These are phyloP conservation scores for Santalum album DNA, from an alignment of 164 flowering plant species.

Conservation along the genomic window DNA sequence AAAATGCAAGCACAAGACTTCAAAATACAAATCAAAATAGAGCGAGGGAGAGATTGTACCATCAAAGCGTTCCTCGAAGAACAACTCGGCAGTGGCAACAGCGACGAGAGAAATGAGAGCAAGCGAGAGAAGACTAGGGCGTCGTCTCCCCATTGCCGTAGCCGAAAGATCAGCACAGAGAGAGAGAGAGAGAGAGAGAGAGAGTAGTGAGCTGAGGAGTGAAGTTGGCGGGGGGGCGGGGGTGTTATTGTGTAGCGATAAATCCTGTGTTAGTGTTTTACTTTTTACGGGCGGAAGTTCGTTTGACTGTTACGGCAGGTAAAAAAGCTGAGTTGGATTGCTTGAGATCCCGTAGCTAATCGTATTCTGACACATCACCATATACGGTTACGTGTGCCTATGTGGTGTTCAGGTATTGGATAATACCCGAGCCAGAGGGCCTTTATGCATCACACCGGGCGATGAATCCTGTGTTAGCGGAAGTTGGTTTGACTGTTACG, in stretches of 20 bases:
- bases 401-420: slow-evolving; percentile 23
- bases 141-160: slow-evolving; percentile 28
- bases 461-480: too few species aligned
- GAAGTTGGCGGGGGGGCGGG: too few species aligned
- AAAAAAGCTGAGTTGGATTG: too few species aligned
- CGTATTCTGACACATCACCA: neutral
- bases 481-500: too few species aligned
- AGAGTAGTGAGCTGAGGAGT: neutral
- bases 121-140: slow-evolving; percentile 29
- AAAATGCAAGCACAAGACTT: neutral
- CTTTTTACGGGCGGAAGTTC: too few species aligned
- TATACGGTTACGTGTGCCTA: slow-evolving; percentile 14
- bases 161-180: too few species aligned
- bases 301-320: too few species aligned
- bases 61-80: slow-evolving; percentile 74
- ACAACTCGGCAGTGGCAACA: slow-evolving; percentile 41
- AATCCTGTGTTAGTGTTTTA: neutral
- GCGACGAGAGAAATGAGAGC: slow-evolving; percentile 25
- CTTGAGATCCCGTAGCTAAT: slow-evolving; percentile 24
- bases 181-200: neutral
- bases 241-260: too few species aligned
- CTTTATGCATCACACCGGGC: too few species aligned
- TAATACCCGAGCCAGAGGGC: slow-evolving; percentile 3
- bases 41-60: slow-evolving; percentile 30
- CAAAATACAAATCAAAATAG: neutral